These are phyloP conservation scores for Aspergillus carlsbadensis DNA, from an alignment of 495 filamentous ascomycete species.

Conservation along the genomic window DNA sequence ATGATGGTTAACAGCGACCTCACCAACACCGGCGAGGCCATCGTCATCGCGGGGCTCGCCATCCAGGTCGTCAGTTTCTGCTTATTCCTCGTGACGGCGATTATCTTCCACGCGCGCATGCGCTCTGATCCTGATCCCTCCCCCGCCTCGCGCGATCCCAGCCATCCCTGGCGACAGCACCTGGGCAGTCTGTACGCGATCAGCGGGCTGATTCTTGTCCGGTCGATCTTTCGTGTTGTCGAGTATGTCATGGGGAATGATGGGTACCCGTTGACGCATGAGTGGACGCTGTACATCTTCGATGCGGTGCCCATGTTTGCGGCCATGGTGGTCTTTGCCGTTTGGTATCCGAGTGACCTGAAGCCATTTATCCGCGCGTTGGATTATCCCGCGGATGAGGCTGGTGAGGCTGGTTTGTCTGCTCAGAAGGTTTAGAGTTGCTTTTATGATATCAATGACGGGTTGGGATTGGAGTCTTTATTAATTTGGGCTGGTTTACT, in stretches of 20 bases:
- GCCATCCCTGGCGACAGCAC: not conserved
- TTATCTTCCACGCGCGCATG: not conserved
- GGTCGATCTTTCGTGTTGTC: not conserved
- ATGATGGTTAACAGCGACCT: too few relatives aligned
- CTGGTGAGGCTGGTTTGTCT: too few relatives aligned
- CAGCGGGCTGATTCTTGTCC: not conserved
- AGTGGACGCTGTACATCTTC: not conserved
- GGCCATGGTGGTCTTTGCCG: not conserved
- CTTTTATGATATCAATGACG: too few relatives aligned
- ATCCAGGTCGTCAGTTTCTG: constrained; percentile 5
- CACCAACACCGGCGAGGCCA: too few relatives aligned
- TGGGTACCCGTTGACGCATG: not conserved
- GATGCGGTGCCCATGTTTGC: not conserved
- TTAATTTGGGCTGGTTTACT: too few relatives aligned
- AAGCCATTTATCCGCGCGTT: too few relatives aligned
- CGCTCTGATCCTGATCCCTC: not conserved
- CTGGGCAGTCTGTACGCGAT: not conserved
- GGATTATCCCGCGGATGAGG: too few relatives aligned
- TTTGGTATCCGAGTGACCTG: not conserved
- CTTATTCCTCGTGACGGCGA: not conserved
- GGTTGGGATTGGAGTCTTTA: too few relatives aligned
- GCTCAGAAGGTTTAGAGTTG: too few relatives aligned
- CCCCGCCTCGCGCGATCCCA: too few relatives aligned
- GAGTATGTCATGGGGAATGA: not conserved
- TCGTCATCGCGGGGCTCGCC: constrained; percentile 3